Evolutionary conservation across 2,329 filamentous ascomycete genomes (phyloP).

Genomic region (Apiospora marii): DNA sequence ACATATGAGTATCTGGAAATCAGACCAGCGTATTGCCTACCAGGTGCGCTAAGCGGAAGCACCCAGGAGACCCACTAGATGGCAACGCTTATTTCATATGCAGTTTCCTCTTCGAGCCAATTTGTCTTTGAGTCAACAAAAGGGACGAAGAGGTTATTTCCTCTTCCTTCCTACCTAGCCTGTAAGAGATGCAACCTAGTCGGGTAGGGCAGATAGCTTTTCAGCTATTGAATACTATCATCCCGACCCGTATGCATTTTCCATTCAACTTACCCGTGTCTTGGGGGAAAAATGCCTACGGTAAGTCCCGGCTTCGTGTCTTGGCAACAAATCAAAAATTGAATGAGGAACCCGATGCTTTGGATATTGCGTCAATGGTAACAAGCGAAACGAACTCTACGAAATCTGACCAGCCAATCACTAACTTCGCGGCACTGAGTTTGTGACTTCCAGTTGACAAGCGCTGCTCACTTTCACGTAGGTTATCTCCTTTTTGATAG

Average conservation of each 20-base stretch:
- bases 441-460: neutral
- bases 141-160: neutral
- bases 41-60: neutral
- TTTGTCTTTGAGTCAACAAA: no score
- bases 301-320: neutral
- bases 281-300: neutral
- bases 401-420: neutral
- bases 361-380: neutral
- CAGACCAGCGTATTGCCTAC: neutral
- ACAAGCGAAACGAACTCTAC: neutral
- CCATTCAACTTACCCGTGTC: no score
- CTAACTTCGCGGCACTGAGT: neutral
- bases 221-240: neutral
- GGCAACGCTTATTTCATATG: neutral
- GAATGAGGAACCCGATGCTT: neutral
- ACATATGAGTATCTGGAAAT: neutral
- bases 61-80: neutral
- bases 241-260: no score
- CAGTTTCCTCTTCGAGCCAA: no score
- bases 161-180: neutral
- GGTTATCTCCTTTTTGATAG: neutral
- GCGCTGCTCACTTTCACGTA: neutral
- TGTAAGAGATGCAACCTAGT: neutral
- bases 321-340: neutral
- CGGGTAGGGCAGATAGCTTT: neutral